A percentile compares a stretch with the other conserved stretches of the same genome.
Conservation (phyloP, 225 moss, liverwort and hornwort species). For the Bryoerythrophyllum caledonicum region DNA sequence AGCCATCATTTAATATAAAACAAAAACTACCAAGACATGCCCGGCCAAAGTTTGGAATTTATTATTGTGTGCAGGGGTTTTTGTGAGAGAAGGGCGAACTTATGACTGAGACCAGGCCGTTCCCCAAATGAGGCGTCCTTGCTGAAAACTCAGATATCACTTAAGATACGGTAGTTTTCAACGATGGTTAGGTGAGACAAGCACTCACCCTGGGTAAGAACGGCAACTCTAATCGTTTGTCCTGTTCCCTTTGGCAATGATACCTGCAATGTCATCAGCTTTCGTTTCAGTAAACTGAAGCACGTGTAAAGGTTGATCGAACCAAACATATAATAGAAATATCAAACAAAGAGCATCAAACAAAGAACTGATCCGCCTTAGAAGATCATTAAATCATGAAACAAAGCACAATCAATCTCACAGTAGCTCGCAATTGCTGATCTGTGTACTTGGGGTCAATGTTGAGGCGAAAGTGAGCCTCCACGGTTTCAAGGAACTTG, state of each 20-base stretch:
- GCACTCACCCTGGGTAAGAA: conserved; percentile 74
- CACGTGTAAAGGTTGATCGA: neutral
- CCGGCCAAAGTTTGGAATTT: neutral
- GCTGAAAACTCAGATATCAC: neutral
- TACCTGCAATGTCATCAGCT: conserved; percentile 50
- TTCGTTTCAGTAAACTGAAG: neutral
- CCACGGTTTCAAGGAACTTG: conserved; percentile 79
- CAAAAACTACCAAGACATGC: neutral
- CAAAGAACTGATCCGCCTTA: too few species aligned
- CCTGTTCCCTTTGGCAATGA: conserved; percentile 94
- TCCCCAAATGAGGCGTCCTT: neutral
- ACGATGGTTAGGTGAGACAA: neutral
- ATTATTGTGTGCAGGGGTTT: neutral
- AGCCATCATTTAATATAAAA: neutral
- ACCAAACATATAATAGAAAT: neutral
- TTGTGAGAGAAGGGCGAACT: neutral
- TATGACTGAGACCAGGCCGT: neutral
- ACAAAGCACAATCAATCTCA: conserved; percentile 11
- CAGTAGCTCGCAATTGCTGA: conserved; percentile 85
- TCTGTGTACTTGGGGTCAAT: conserved; percentile 90
- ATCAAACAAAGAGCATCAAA: too few species aligned
- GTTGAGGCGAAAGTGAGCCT: conserved; percentile 87
- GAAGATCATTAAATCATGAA: neutral
- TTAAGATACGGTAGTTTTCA: neutral
- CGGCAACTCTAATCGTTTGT: conserved; percentile 76